Evolutionary conservation across 139 green algal genomes (phyloP).

Genomic region (Chlamydomonas schloesseri): DNA sequence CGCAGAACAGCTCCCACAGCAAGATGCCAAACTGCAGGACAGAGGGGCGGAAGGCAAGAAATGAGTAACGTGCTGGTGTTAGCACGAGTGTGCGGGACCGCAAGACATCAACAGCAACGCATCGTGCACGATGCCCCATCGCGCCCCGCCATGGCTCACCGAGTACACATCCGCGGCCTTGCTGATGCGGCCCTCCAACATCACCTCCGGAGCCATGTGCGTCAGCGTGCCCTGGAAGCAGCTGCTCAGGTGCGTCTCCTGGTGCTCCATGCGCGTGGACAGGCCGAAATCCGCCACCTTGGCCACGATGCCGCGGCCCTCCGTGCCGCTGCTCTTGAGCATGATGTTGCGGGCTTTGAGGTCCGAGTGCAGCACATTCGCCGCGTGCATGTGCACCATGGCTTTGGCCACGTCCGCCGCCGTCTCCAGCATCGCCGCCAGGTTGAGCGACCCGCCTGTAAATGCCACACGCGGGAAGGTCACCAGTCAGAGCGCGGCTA

Average conservation of each 20-base stretch:
- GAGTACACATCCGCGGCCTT: slow-evolving; percentile 63
- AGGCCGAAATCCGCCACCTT: slow-evolving; percentile 69
- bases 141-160: not conserved
- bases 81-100: too few relatives aligned
- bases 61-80: too few relatives aligned
- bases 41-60: not conserved
- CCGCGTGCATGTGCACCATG: slow-evolving; percentile 55
- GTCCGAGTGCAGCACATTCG: slow-evolving; percentile 57
- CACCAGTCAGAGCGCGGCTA: too few relatives aligned
- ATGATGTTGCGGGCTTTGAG: slow-evolving; percentile 55
- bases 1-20: slow-evolving; percentile 58
- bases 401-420: slow-evolving; percentile 54
- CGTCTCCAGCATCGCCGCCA: slow-evolving; percentile 45
- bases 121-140: too few relatives aligned
- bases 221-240: slow-evolving; percentile 61
- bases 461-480: too few relatives aligned
- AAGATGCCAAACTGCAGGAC: slow-evolving; percentile 51
- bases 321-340: slow-evolving; percentile 43
- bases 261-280: slow-evolving; percentile 46
- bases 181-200: slow-evolving; percentile 57
- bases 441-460: slow-evolving; percentile 35
- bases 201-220: slow-evolving; percentile 61
- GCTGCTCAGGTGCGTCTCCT: slow-evolving; percentile 55
- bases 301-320: slow-evolving; percentile 38
- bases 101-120: too few relatives aligned